Evolutionary conservation across 1,139 yeast genomes (phyloP).

Genomic region (Schwanniomyces etchellsii): DNA sequence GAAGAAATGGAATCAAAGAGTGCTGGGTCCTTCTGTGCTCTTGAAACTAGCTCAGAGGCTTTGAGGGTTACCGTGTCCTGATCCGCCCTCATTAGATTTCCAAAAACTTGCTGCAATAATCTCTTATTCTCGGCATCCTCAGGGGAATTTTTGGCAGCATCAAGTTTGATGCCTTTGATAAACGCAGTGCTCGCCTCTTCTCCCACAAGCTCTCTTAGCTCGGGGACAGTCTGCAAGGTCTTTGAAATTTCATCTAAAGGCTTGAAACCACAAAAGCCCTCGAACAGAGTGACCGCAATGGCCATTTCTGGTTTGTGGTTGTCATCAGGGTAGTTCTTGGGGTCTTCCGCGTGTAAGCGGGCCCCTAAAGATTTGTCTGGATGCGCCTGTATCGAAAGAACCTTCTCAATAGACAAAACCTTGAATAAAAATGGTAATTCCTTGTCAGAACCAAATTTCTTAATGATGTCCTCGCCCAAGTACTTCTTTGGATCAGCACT

Average conservation of each 20-base stretch:
- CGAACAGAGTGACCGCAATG: slow-evolving; percentile 89
- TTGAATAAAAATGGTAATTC: slow-evolving; percentile 91
- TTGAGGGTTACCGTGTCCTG: slow-evolving; percentile 48
- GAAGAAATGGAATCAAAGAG: slow-evolving; percentile 37
- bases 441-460: slow-evolving; percentile 60
- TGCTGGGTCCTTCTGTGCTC: slow-evolving; percentile 52
- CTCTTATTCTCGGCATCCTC: slow-evolving; percentile 53
- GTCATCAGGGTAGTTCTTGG: slow-evolving; percentile 93
- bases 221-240: slow-evolving; percentile 68
- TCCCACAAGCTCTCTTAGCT: slow-evolving; percentile 68
- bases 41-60: slow-evolving; percentile 57
- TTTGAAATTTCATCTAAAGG: slow-evolving; percentile 74
- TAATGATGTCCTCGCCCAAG: slow-evolving; percentile 52
- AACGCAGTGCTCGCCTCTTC: slow-evolving; percentile 50
- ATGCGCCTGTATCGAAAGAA: slow-evolving; percentile 93
- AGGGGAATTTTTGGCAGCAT: slow-evolving; percentile 37
- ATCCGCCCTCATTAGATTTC: slow-evolving; percentile 74
- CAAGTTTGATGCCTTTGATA: slow-evolving; percentile 39
- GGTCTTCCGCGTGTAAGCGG: slow-evolving; percentile 73
- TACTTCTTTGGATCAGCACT: slow-evolving; percentile 51
- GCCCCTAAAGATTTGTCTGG: slow-evolving; percentile 87
- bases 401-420: slow-evolving; percentile 88
- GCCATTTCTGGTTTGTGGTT: slow-evolving; percentile 99
- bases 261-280: slow-evolving; percentile 97
- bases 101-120: slow-evolving; percentile 69